A percentile compares a stretch with the other conserved stretches of the same genome.
Conservation (phyloP, 768 basidiomycete genomes). For the Suillus sp. region DNA sequence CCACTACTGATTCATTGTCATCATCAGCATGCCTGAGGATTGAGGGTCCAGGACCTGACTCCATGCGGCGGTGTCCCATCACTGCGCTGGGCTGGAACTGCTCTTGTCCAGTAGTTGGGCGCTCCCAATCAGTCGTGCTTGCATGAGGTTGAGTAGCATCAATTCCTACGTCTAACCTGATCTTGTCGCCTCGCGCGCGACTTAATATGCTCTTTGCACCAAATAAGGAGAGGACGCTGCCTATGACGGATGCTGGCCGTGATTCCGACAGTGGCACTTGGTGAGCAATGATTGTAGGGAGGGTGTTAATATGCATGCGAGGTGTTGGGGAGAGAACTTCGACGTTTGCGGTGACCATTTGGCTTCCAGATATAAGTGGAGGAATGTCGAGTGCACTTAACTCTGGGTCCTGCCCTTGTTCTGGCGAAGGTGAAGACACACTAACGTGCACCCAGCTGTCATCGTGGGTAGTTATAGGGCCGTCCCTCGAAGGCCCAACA, state of each 20-base stretch:
- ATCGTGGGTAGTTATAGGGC: slow-evolving; percentile 26
- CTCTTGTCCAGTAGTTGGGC: slow-evolving; percentile 13
- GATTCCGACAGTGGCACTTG: slow-evolving; percentile 30
- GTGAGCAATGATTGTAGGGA: slow-evolving; percentile 24
- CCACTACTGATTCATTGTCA: background rate
- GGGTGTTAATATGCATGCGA: slow-evolving; percentile 8
- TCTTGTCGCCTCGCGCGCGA: slow-evolving; percentile 20
- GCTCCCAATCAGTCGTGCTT: background rate
- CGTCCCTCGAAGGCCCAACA: slow-evolving; percentile 20
- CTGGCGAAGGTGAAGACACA: slow-evolving; percentile 11
- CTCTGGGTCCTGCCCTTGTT: slow-evolving; percentile 11
- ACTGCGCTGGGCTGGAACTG: slow-evolving; percentile 13
- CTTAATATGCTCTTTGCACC: slow-evolving; percentile 1
- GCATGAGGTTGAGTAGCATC: slow-evolving; percentile 7
- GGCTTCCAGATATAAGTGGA: background rate
- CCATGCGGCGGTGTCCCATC: background rate
- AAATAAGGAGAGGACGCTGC: slow-evolving; percentile 14
- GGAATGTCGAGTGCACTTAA: slow-evolving; percentile 5
- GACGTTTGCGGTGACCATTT: slow-evolving; percentile 21
- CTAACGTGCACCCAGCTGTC: slow-evolving; percentile 33
- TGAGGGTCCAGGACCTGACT: slow-evolving; percentile 6
- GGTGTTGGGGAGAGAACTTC: slow-evolving; percentile 15
- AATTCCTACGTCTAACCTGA: slow-evolving; percentile 28
- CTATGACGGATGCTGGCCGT: slow-evolving; percentile 34
- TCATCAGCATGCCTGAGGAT: slow-evolving; percentile 11